Conservation (phyloP, 345 rosid genomes). For the Citrus glauca region DNA sequence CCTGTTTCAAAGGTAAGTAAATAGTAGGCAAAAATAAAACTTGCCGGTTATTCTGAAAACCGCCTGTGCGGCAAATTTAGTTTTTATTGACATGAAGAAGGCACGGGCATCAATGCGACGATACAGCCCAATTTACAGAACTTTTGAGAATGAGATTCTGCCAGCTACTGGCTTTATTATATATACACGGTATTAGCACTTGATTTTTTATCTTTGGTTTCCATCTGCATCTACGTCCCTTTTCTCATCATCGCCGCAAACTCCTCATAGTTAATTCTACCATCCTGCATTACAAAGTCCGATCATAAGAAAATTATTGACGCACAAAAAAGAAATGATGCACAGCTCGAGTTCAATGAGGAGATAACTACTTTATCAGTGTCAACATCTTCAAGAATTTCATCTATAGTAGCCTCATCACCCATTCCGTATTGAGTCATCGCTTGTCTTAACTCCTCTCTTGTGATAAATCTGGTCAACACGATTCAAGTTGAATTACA, state of each 20-base stretch:
- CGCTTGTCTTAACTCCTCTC: conserved; percentile 77
- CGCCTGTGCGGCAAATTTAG: background rate
- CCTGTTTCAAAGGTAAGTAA: no score
- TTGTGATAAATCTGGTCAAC: conserved; percentile 58
- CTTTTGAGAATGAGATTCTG: background rate
- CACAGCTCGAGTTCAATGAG: background rate
- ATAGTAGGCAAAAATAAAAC: background rate
- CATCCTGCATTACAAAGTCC: conserved; percentile 41
- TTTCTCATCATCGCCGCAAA: conserved; percentile 72
- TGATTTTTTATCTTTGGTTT: background rate
- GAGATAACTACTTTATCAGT: conserved; percentile 51
- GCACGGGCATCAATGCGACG: background rate
- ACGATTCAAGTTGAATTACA: background rate
- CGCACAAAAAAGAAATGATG: background rate
- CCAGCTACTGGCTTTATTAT: background rate
- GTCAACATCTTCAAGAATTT: conserved; percentile 81
- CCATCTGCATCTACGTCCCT: conserved; percentile 40
- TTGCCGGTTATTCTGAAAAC: background rate
- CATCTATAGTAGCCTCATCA: conserved; percentile 71
- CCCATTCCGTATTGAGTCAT: conserved; percentile 72
- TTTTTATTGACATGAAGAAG: background rate
- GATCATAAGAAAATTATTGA: background rate
- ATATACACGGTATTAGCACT: background rate
- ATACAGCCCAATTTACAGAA: conserved; percentile 1
- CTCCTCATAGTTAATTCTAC: conserved; percentile 69